Evolutionary conservation across 1,284 basidiomycete genomes (phyloP).

Genomic region (Schizophyllum commune): DNA sequence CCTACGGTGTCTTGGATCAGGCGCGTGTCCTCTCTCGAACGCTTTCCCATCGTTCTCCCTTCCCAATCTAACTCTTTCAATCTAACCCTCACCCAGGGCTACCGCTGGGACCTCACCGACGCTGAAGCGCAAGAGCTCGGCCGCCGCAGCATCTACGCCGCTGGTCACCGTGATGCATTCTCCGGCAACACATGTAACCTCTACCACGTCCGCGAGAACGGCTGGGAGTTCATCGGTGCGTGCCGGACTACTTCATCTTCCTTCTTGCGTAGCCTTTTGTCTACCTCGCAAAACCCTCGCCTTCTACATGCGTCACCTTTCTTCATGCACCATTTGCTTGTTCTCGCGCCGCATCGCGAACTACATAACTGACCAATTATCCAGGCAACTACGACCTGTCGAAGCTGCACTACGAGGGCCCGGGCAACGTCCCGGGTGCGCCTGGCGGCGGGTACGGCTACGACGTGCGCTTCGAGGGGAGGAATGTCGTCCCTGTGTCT

Average conservation of each 20-base stretch:
- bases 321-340: neutral
- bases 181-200: slow-evolving; percentile 97
- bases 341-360: neutral
- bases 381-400: slow-evolving; percentile 77
- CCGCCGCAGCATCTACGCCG: slow-evolving; percentile 92
- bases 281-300: no score
- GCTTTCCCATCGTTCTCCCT: neutral
- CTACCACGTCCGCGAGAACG: slow-evolving; percentile 91
- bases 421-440: slow-evolving; percentile 56
- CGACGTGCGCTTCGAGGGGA: slow-evolving; percentile 50
- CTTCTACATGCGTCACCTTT: neutral
- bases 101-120: slow-evolving; percentile 89
- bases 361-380: slow-evolving; percentile 8
- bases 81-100: slow-evolving; percentile 35
- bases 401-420: slow-evolving; percentile 79
- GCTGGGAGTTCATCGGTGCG: slow-evolving; percentile 89
- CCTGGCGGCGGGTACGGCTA: slow-evolving; percentile 66
- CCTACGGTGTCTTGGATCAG: slow-evolving; percentile 97
- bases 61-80: neutral
- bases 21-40: neutral
- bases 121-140: slow-evolving; percentile 96
- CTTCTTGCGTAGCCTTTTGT: neutral
- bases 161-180: slow-evolving; percentile 96
- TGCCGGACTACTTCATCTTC: slow-evolving; percentile 8
- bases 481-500: neutral